Evolutionary conservation across 805 yeast species (phyloP), one percentile per base, ranked within the genome.

Genomic region (Hermanozyma aechmeae): DNA sequence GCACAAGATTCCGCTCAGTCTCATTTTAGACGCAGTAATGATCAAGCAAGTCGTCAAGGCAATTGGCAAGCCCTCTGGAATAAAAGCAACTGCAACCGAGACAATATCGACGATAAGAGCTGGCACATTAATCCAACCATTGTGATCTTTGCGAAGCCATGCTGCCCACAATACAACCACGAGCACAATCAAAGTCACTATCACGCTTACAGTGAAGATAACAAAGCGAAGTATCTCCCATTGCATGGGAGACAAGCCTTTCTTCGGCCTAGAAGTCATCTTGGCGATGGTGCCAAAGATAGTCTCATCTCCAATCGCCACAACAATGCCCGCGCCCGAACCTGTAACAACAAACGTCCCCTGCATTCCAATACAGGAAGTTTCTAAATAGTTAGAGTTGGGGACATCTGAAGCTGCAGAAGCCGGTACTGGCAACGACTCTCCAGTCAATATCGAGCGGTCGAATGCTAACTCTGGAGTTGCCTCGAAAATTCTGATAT

Each of bases 1-100:
- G 29, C 70, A 66, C 28, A 69, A 50, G 19, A 71, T 59, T 28
- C 64, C 59, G 34, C 54, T 47, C 31, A 56, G 53, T 27, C 51
- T 57, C 73, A 72, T 68, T 26, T 51, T 53, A 23, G 46, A 44
- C 13, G 76, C 73, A 16, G 72, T 63, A 23, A 71, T 58, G 18
- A 68, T 48, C 31, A 71, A 50, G 42, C 55, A 75, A 34, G 60
- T 69, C 41, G 67, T 71, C 53, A 49, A 64, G 29, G 71, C 76
- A 51, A 54, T 68, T 32, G 61, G 77, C 18, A 65, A 50, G 24
- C 73, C 73, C 40, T 68, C 72, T 5, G 74, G 73, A 26, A 69
- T 63, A 32, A 68, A 68, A 1, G 75, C 61, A 23, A 68, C 71
- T 2, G 65, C 58, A 24, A 68, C 53, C 3, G 68, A 61, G 28